Base-by-base conservation (phyloP, 192 early-diverging fungal genomes). In the Phlyctochytrium planicorne region DNA sequence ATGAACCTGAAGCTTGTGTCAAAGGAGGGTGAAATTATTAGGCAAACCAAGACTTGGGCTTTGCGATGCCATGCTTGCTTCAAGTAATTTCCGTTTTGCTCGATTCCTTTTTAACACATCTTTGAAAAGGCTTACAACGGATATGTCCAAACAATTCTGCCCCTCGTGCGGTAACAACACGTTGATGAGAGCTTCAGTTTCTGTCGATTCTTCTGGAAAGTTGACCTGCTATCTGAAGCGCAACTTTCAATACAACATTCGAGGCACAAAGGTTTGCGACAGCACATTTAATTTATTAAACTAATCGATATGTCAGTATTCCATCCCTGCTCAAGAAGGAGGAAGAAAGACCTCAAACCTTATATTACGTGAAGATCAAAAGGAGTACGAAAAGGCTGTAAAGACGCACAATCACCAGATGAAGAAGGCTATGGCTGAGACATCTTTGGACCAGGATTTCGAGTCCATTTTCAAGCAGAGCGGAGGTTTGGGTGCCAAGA, bases 31-130 rank as follows among this genome's bases (percentile, higher is more conserved):
- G 70, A 91, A 4, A 70, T 81, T 17, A 90, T 98, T 52, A 83
- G 62, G 31, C 82, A 84, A 31, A 74, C 96, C 68, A 92, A 93
- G 74, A 94, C 84, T 52, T 95, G 89, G 88, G 90, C 96, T 10
- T 75, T 97, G 73, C 86, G 96, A 33, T 98, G 96, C 78, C 94
- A 97, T 71, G 94, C 90, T 2, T 98, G 96, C 76, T 93, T 75
- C 83, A 87, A 91, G 87, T 90, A 78, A 75, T 78, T 76, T 36
- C 25, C 53, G 17, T 16, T 0, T 23, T 73, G 29, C 6, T 47
- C 40, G 40, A 47, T 47, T 47, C 40, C 40, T 47, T 20, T 6
- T 73, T 70, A 32, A 12, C n/a, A 32, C 25, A 55, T 32, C n/a
- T 20, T 29, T 16, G 36, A 23, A 67, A 59, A 90, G 88, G 57